A percentile compares a stretch with the other conserved stretches of the same genome.
These are phyloP conservation scores for Obba rivulosa DNA, from an alignment of 768 basidiomycete species.

Conservation along the genomic window DNA sequence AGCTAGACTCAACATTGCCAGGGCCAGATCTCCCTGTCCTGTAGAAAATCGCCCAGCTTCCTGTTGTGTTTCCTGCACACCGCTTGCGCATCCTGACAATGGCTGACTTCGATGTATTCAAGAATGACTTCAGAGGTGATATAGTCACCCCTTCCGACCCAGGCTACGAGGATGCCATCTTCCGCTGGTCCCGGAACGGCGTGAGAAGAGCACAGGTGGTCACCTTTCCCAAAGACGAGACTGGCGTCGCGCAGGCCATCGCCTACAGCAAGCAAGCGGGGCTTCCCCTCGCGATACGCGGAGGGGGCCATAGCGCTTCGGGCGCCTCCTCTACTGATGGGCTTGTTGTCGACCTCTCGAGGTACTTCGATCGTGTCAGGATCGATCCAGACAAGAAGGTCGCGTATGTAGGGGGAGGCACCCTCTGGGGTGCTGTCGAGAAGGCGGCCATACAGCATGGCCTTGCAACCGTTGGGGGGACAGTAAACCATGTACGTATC, in stretches of 20 bases:
- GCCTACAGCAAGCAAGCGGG: slow-evolving; percentile 27
- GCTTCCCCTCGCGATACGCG: slow-evolving; percentile 38
- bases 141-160: slow-evolving; percentile 32
- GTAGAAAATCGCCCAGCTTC: too few species aligned
- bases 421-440: slow-evolving; percentile 43
- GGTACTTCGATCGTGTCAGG: slow-evolving; percentile 32
- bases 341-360: slow-evolving; percentile 45
- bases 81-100: slow-evolving; percentile 2
- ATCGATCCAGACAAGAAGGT: slow-evolving; percentile 34
- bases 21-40: too few species aligned
- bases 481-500: slow-evolving; percentile 41
- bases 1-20: too few species aligned
- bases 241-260: slow-evolving; percentile 35
- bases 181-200: slow-evolving; percentile 40
- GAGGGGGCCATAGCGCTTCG: slow-evolving; percentile 44
- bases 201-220: slow-evolving; percentile 36
- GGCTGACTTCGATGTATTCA: slow-evolving; percentile 14
- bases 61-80: too few species aligned
- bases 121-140: slow-evolving; percentile 36
- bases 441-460: slow-evolving; percentile 37
- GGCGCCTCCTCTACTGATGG: slow-evolving; percentile 43
- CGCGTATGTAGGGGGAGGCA: slow-evolving; percentile 42
- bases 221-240: slow-evolving; percentile 36
- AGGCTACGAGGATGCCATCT: slow-evolving; percentile 34
- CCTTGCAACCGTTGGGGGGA: slow-evolving; percentile 44